Evolutionary conservation across 805 yeast genomes (phyloP), one percentile per base, ranked within the genome.

Genomic region (Tetrapisispora taiwanensis): DNA sequence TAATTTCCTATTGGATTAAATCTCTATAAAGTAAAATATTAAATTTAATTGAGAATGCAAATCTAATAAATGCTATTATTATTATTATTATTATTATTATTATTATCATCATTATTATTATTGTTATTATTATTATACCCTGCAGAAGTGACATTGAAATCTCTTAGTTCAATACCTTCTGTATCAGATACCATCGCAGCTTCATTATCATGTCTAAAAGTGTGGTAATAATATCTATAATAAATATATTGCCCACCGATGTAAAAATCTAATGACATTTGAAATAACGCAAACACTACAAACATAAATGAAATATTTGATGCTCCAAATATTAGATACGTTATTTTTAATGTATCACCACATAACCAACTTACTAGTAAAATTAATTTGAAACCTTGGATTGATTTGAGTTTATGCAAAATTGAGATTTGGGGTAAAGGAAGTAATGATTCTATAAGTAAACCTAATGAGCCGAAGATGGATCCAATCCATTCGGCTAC

Each of bases 361-460:
- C 90, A 81, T 4, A 88, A 68, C 97, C 97, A 88, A 55, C 89
- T 81, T 17, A 87, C 64, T 31, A 88, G 60, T 30, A 88, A 66
- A 24, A 90, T 76, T 41, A 79, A 69, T 54, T 87, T 81, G 66
- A 88, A 88, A 47, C 92, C 90, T 50, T 81, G 81, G 7, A 84
- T 78, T 0, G 86, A 75, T 52, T 78, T 77, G 24, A 81, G 53
- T 45, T 87, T 72, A 56, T 77, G 73, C 39, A 84, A 70, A 48
- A 84, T 65, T n/a, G 85, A 66, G 39, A 84, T 78, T 66, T 85
- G 87, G 14, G 92, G 90, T 48, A 85, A 67, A 17, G 95, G 87
- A 52, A 84, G 67, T 37, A 77, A 70, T 24, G 82, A 78, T 60
- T 83, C 95, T 15, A 84, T 72, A 44, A 86, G 71, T 33, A 88